Evolutionary conservation across 345 rosid species (phyloP).

Genomic region (Barbarea vulgaris): DNA sequence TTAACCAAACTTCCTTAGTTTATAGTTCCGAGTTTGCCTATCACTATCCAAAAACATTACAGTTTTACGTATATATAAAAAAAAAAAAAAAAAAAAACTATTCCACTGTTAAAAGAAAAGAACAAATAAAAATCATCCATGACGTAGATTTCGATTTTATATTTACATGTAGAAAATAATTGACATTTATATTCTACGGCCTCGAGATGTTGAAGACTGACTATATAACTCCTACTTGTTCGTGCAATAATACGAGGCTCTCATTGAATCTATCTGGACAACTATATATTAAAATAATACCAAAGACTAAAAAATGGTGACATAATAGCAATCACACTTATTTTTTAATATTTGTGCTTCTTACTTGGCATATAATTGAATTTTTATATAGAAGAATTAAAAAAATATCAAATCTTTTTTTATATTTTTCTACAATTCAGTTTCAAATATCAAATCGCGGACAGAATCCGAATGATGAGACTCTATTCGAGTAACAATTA

Average conservation of each 20-base stretch:
- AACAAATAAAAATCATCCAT: constrained; percentile 6
- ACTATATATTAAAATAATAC: not conserved
- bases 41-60: constrained; percentile 1
- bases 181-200: not conserved
- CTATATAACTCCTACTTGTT: constrained; percentile 20
- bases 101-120: not conserved
- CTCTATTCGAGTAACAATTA: not conserved
- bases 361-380: not conserved
- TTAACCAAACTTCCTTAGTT: not conserved
- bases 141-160: constrained; percentile 17
- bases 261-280: constrained; percentile 21
- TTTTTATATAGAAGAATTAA: not conserved
- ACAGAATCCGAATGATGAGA: too few species aligned
- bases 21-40: not conserved
- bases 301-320: not conserved
- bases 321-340: not conserved
- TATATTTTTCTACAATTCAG: not conserved
- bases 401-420: not conserved
- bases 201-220: not conserved
- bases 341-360: not conserved
- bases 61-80: too few species aligned
- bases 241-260: constrained; percentile 2
- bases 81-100: too few species aligned
- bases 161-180: not conserved
- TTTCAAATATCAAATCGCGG: not conserved